Conservation (phyloP, 2,329 filamentous ascomycete genomes). For the Bipolaris victoriae region DNA sequence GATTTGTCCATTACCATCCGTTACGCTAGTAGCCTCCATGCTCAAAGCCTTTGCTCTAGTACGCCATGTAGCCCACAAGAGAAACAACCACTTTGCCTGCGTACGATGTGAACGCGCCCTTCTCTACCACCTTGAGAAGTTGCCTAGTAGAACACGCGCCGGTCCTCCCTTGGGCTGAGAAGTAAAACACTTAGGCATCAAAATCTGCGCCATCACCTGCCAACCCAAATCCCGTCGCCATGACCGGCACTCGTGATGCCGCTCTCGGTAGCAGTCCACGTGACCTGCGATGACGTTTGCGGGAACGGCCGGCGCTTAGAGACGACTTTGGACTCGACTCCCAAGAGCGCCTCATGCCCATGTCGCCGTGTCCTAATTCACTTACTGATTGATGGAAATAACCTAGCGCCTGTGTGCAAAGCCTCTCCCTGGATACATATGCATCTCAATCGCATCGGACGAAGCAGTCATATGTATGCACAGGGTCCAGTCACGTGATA, state of each 20-base stretch:
- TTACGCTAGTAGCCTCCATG: neutral
- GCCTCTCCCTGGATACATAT: neutral
- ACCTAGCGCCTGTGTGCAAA: neutral
- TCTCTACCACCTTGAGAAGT: neutral
- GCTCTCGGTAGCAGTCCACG: constrained; percentile 3
- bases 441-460: too few relatives aligned
- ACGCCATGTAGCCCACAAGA: neutral
- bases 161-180: neutral
- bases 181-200: neutral
- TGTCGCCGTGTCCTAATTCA: neutral
- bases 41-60: neutral
- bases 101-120: neutral
- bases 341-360: neutral
- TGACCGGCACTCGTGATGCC: neutral
- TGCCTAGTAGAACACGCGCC: neutral
- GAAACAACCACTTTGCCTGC: neutral
- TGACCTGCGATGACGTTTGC: constrained; percentile 17
- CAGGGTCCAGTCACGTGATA: too few relatives aligned
- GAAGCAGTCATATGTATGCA: too few relatives aligned
- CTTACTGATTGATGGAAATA: neutral
- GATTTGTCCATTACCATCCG: neutral
- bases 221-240: neutral
- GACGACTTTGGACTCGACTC: neutral
- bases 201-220: neutral
- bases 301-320: constrained; percentile 14